Base-by-base conservation (phyloP, 768 basidiomycete species). In the Boletus rubescentipes region DNA sequence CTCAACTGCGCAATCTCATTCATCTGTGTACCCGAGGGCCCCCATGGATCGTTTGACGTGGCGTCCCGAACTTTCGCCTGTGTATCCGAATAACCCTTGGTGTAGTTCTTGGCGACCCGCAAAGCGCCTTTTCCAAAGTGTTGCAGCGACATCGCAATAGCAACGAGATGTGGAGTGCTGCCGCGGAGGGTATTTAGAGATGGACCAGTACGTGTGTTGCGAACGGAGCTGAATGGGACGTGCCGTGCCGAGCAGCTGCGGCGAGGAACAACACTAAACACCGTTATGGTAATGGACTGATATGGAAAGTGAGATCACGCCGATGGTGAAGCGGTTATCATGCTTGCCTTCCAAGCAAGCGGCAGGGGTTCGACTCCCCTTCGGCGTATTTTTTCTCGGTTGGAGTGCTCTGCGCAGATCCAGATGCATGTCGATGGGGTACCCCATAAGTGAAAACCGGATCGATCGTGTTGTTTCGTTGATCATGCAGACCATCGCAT, bases 41-140 rank as follows among this genome's bases (percentile, higher is more conserved):
- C 96, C 93, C 94, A 97, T 10, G 96, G 92, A 69, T 98, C 96
- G 75, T 98, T 98, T 21, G 91, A 93, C 16, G 94, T 98, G 36
- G 94, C 92, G 77, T 96, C 94, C 56, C 95, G 84, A 56, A 98
- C 92, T 72, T 98, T 98, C 39, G 91, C 85, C 74, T 98, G 93
- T 0, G 87, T 87, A 56, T 98, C 95, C 39, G 94, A 95, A 73
- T 98, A 99, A 36, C 91, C 90, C 63, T 92, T 93, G 51, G 94
- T 97, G 70, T 95, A 95, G 68, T 95, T 96, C 75, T 96, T 97
- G 43, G 91, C 90, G 34, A 92, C 89, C 48, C 94, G 84, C 44
- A 94, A 79, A 20, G 91, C 87, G 61, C 82, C 85, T 72, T 91
- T 93, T 61, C 89, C 90, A 72, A 93, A 86, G 63, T 89, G 81